Base-by-base conservation (phyloP, 2,329 filamentous ascomycete species). In the Lachnellula hyalina region DNA sequence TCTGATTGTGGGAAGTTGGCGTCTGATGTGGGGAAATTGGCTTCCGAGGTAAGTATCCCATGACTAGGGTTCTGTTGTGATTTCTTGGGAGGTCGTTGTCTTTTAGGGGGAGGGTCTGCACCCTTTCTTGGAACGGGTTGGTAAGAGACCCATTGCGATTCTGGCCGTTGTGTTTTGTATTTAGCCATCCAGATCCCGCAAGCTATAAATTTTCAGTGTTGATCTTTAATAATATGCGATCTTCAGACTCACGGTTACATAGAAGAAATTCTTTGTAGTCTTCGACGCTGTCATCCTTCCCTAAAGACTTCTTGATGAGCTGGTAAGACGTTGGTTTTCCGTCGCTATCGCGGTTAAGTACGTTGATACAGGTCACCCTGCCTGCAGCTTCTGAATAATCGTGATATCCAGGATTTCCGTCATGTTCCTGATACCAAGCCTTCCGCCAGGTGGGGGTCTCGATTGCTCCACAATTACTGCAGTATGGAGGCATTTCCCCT, bases 381-480 rank as follows among this genome's bases (percentile, higher is more conserved):
- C 87, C 86, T 47, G 87, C 85, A 63, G 86, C 86, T 56, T 88
- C 84, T 0, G 86, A 89, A 52, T 86, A 83, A 55, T 90, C 83
- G 47, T 89, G 79, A 56, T 86, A 82, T 3, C 81, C 78, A 0
- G 90, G 90, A 34, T 79, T 78, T 1, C 90, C 91, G 15, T 82
- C 75, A 46, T 86, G 79, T 7, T 89, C 79, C 65, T 90, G 90
- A n/a, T 85, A 84, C 79, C 87, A 96, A 12, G 94, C 90, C 67
- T 93, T 94, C 57, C 94, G 85, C 94, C 94, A 99, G 0, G 93
- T 96, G 0, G 93, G 90, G 0, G 94, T 99, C 65, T 97, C 89
- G 54, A 99, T 96, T 6, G 91, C 89, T 5, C 94, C 94, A 65
- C 94, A 99, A 65, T 97, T 96, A 60, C 83, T 83, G 70, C 94